Percentiles rank a stretch among this genome's conserved stretches.
Evolutionary conservation across 2,329 filamentous ascomycete genomes (phyloP).

Genomic region (Monosporascus sp.): DNA sequence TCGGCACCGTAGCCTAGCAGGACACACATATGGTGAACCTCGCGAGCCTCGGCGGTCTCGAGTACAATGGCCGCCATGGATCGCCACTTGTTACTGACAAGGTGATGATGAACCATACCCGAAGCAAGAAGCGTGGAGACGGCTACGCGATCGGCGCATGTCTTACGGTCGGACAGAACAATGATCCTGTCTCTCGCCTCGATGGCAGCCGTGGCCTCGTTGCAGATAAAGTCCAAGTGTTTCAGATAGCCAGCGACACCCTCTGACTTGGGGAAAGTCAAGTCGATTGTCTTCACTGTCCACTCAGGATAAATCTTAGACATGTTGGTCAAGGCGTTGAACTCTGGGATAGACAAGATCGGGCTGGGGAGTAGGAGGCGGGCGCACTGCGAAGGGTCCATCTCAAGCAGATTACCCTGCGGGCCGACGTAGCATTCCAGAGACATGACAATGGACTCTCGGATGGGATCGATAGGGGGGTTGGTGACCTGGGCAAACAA

Average conservation of each 20-base stretch:
- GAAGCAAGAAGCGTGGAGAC: constrained; percentile 85
- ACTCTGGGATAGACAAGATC: constrained; percentile 82
- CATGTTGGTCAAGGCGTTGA: constrained; percentile 81
- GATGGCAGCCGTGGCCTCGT: constrained; percentile 77
- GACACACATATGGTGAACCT: constrained; percentile 99
- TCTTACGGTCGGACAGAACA: constrained; percentile 82
- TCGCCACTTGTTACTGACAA: constrained; percentile 94
- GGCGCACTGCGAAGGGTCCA: constrained; percentile 84
- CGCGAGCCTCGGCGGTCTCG: constrained; percentile 91
- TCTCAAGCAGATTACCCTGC: constrained; percentile 90
- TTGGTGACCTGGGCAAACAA: constrained; percentile 98
- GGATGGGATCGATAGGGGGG: constrained; percentile 92
- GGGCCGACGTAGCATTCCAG: constrained; percentile 93
- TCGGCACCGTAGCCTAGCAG: constrained; percentile 92
- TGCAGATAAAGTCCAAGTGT: constrained; percentile 83
- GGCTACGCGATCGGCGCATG: constrained; percentile 73
- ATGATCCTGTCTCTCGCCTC: constrained; percentile 79
- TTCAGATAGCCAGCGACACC: constrained; percentile 80
- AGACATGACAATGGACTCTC: constrained; percentile 98
- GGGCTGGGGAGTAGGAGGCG: constrained; percentile 83
- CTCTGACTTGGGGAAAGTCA: constrained; percentile 84
- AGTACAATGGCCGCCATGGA: constrained; percentile 81
- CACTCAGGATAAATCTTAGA: constrained; percentile 66
- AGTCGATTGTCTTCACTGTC: constrained; percentile 85
- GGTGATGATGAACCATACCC: constrained; percentile 90